Base-by-base conservation (phyloP, 2,329 filamentous ascomycete genomes). In the Penicillium sp. region DNA sequence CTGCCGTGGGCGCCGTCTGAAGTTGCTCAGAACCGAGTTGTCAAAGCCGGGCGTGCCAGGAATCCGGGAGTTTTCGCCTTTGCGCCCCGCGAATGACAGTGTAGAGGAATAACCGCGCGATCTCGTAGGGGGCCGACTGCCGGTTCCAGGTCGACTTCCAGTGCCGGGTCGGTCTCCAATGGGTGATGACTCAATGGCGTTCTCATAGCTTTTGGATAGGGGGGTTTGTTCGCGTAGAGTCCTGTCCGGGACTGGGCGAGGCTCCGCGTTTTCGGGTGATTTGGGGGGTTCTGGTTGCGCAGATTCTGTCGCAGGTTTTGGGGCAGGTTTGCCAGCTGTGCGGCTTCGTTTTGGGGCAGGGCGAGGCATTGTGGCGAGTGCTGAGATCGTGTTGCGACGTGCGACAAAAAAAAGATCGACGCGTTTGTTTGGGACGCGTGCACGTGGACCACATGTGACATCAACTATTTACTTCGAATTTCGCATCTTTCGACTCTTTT, bases 11-110 rank as follows among this genome's bases (percentile, higher is more conserved):
- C 76, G 65, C 36, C 72, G 68, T 49, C 75, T 72, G 56, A 78
- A 78, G 55, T 76, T 75, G 55, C 73, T 76, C 51, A 78, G 53
- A 49, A 77, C 67, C 3, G 75, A 78, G 49, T 63, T 74, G 47
- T 77, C 75, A 50, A 72, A 74, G 5, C 66, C 71, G 38, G 75
- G 75, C 8, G 75, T 77, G 10, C 70, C 74, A 24, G 71, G 69
- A 22, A 72, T 58, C 22, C 67, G 70, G 21, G 71, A 70, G 47
- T 56, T 60, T 42, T 75, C 72, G n/a, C 67, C 70, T 58, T 71
- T 71, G 45, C 71, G 66, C n/a, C 69, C 71, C 16, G 62, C 70
- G 36, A 74, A 58, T 6, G 72, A 74, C 22, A 74, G 54, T 11
- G 72, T 73, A 38, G 72, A 72, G 4, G 72, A 75, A 50, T 74